Conservation (phyloP, 208 protist species). For the Phytomonas sp. region DNA sequence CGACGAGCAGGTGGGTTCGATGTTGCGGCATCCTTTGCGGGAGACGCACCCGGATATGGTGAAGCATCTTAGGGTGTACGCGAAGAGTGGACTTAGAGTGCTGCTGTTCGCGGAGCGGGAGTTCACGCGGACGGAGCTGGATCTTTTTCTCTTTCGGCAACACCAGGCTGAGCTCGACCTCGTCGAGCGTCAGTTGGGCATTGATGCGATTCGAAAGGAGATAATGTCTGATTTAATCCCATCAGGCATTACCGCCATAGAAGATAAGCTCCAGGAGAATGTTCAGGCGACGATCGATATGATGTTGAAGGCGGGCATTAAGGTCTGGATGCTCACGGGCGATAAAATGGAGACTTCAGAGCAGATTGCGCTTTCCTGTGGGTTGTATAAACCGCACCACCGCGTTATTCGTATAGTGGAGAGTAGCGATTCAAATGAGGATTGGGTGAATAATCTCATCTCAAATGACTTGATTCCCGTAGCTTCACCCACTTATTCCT, state of each 20-base stretch:
- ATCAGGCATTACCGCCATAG: slow-evolving; percentile 94
- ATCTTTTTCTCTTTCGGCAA: slow-evolving; percentile 23
- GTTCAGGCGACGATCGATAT: slow-evolving; percentile 86
- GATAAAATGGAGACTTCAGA: slow-evolving; percentile 98
- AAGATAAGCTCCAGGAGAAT: slow-evolving; percentile 95
- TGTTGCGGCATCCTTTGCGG: slow-evolving; percentile 14
- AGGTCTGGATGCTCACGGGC: slow-evolving; percentile 97
- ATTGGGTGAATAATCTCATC: too few species aligned
- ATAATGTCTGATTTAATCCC: slow-evolving; percentile 86
- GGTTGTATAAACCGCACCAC: slow-evolving; percentile 44
- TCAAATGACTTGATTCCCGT: too few species aligned
- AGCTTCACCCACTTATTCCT: too few species aligned
- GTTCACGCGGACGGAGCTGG: slow-evolving; percentile 30
- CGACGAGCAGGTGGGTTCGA: slow-evolving; percentile 70
- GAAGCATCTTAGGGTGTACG: slow-evolving; percentile 44
- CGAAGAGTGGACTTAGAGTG: slow-evolving; percentile 61
- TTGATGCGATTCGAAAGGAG: slow-evolving; percentile 34
- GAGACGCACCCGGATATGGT: slow-evolving; percentile 14
- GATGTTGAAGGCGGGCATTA: slow-evolving; percentile 74
- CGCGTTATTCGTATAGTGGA: slow-evolving; percentile 42
- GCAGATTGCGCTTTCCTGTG: slow-evolving; percentile 89
- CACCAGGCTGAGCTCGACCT: slow-evolving; percentile 26
- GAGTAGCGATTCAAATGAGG: neutral
- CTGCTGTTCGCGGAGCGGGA: slow-evolving; percentile 62
- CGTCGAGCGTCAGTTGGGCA: slow-evolving; percentile 26